Evolutionary conservation across 495 filamentous ascomycete species (phyloP).

Genomic region (Tuber melanosporum): DNA sequence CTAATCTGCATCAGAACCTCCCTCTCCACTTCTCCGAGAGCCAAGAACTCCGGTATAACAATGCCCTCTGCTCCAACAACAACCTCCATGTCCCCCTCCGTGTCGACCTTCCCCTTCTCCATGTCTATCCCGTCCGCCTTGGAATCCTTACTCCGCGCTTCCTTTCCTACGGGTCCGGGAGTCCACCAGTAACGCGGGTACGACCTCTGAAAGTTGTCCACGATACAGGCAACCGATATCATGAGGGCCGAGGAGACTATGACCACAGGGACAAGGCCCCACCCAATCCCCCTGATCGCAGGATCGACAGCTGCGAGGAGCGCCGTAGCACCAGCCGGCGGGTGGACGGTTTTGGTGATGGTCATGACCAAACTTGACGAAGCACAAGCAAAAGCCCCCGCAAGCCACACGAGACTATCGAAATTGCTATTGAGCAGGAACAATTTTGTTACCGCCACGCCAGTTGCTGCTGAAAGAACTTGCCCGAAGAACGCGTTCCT

Average conservation of each 20-base stretch:
- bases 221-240: constrained; percentile 56
- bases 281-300: constrained; percentile 56
- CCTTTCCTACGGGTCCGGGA: constrained; percentile 45
- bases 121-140: constrained; percentile 3
- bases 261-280: constrained; percentile 65
- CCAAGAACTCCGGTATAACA: constrained; percentile 33
- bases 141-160: constrained; percentile 6
- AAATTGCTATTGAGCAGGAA: constrained; percentile 58
- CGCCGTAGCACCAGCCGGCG: constrained; percentile 82
- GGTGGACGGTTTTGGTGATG: constrained; percentile 72
- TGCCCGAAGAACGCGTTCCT: constrained; percentile 71
- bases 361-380: constrained; percentile 65
- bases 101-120: neutral
- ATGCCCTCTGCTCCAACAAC: constrained; percentile 28
- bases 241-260: constrained; percentile 61
- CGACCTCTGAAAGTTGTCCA: constrained; percentile 70
- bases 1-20: constrained; percentile 33
- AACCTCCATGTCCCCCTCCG: neutral
- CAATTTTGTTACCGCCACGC: constrained; percentile 63
- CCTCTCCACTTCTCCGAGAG: constrained; percentile 29
- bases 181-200: constrained; percentile 81
- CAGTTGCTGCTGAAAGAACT: constrained; percentile 59
- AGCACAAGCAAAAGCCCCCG: constrained; percentile 63
- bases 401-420: constrained; percentile 56
- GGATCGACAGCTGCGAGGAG: constrained; percentile 64